These are phyloP conservation scores for Durusdinium trenchii DNA, from an alignment of 73 alveolate genomes.

Conservation along the genomic window DNA sequence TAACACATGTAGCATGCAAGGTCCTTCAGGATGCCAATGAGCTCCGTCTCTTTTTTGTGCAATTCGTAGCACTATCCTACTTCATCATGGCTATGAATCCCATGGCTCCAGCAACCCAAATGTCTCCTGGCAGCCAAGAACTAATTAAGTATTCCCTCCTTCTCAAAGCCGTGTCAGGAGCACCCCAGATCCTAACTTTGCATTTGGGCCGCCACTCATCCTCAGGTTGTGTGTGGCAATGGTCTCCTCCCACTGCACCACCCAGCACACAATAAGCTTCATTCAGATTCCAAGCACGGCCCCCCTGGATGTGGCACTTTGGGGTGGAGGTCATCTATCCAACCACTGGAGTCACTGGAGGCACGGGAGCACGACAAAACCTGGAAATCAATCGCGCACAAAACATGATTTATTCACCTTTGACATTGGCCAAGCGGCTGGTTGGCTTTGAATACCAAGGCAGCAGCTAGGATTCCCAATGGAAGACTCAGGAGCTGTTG, in stretches of 20 bases:
- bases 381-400: background rate
- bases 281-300: background rate
- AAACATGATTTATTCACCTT: background rate
- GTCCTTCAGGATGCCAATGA: too few species aligned
- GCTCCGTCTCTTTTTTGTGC: too few species aligned
- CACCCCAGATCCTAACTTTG: slow-evolving; percentile 76
- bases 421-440: background rate
- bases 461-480: slow-evolving; percentile 53
- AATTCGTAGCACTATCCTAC: too few species aligned
- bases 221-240: slow-evolving; percentile 10
- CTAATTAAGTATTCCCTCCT: too few species aligned
- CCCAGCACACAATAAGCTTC: background rate
- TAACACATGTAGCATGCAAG: too few species aligned
- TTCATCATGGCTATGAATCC: background rate
- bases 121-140: background rate
- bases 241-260: too few species aligned
- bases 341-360: background rate
- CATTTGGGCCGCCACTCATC: slow-evolving; percentile 62
- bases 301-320: background rate
- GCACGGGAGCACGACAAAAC: background rate
- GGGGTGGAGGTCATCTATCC: background rate
- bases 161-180: too few species aligned
- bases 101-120: background rate
- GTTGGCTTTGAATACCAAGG: slow-evolving; percentile 64
- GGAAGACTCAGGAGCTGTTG: slow-evolving; percentile 84